Conservation (phyloP, 129 eudicot species). For the Tanacetum coccineum region DNA sequence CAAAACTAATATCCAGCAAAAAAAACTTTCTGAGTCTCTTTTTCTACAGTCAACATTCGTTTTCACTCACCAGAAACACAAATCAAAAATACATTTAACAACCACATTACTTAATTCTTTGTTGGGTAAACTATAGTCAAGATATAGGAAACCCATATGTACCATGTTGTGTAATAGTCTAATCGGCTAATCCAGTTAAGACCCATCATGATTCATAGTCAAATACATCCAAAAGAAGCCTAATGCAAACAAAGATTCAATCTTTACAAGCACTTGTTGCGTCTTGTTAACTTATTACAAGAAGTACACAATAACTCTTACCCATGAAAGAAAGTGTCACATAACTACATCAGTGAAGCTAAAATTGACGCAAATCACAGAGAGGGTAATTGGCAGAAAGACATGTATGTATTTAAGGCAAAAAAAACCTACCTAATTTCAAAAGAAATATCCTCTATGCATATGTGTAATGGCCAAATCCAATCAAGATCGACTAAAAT, state of each 20-base stretch:
- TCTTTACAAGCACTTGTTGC: conserved; percentile 17
- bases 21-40: not conserved
- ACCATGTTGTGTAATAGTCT: conserved; percentile 11
- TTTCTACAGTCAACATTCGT: not conserved
- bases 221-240: not conserved
- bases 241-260: not conserved
- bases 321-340: conserved; percentile 9
- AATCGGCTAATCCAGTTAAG: conserved; percentile 8
- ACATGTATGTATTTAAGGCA: conserved; percentile 14
- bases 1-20: not conserved
- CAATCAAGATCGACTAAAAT: conserved; percentile 2
- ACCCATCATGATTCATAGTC: not conserved
- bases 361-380: conserved; percentile 15
- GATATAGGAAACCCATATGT: not conserved
- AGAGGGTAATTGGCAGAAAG: conserved; percentile 17
- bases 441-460: conserved; percentile 5
- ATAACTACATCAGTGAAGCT: not conserved
- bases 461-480: conserved; percentile 12
- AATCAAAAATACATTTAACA: not conserved
- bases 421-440: not conserved
- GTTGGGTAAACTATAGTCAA: conserved; percentile 1
- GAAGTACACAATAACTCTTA: conserved; percentile 6
- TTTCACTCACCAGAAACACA: conserved; percentile 6
- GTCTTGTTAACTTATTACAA: conserved; percentile 17
- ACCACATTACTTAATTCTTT: not conserved